Evolutionary conservation across 371 early-diverging fungal genomes (phyloP).

Genomic region (Globomyces sp.): DNA sequence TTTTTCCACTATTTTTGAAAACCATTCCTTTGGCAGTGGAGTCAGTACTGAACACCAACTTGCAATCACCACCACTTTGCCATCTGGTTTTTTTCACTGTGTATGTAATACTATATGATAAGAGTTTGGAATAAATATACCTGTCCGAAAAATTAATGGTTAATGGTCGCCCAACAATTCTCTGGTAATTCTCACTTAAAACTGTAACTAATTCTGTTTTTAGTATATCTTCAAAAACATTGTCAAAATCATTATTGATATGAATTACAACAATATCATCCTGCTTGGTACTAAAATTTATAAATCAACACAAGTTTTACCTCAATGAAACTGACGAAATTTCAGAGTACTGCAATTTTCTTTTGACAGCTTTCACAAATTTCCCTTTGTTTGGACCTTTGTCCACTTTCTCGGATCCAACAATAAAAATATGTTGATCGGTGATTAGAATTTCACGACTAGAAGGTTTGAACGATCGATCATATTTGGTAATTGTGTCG

Average conservation of each 20-base stretch:
- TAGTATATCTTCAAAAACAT: conserved; percentile 62
- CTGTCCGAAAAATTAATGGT: conserved; percentile 41
- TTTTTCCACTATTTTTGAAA: conserved; percentile 38
- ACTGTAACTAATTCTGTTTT: conserved; percentile 84
- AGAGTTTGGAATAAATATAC: too few species aligned
- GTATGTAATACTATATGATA: conserved; percentile 37
- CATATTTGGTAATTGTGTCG: conserved; percentile 47
- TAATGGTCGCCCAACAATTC: conserved; percentile 25
- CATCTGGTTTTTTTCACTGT: conserved; percentile 58
- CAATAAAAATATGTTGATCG: conserved; percentile 40
- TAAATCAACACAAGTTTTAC: conserved; percentile 27
- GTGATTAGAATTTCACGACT: conserved; percentile 47
- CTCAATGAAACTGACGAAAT: conserved; percentile 35
- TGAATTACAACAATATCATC: conserved; percentile 88
- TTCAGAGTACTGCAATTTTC: conserved; percentile 41
- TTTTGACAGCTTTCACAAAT: conserved; percentile 51
- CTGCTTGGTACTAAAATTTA: conserved; percentile 27
- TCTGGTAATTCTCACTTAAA: conserved; percentile 45
- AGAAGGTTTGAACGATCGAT: conserved; percentile 49
- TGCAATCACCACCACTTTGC: conserved; percentile 44
- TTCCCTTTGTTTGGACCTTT: conserved; percentile 55
- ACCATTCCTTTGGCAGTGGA: conserved; percentile 28
- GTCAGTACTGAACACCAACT: conserved; percentile 46
- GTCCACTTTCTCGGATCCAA: conserved; percentile 50
- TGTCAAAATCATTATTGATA: conserved; percentile 61